Evolutionary conservation across 306 rosid genomes (phyloP).

Genomic region (Dalbergia cochinchinensis): DNA sequence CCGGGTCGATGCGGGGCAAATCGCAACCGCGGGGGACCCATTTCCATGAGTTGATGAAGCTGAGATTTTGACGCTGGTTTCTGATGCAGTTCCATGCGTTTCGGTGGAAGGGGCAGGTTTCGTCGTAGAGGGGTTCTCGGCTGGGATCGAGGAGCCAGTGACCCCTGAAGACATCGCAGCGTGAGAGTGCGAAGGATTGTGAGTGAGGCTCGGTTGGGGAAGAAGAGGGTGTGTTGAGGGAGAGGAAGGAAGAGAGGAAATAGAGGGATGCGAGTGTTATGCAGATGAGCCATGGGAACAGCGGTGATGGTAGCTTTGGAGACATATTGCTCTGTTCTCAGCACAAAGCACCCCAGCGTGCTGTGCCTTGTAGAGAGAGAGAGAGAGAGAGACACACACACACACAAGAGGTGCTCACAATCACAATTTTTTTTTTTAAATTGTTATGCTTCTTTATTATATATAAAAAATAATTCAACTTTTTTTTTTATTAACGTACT

Average conservation of each 20-base stretch:
- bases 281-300: constrained; percentile 71
- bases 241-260: constrained; percentile 60
- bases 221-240: constrained; percentile 45
- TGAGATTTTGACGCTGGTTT: constrained; percentile 76
- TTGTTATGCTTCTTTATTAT: too few species aligned
- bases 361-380: background rate
- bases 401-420: too few species aligned
- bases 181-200: constrained; percentile 31
- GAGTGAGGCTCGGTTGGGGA: constrained; percentile 26
- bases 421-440: too few species aligned
- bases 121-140: constrained; percentile 72
- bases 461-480: too few species aligned
- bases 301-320: constrained; percentile 63
- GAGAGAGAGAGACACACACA: background rate
- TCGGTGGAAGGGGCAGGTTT: constrained; percentile 84
- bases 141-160: constrained; percentile 71
- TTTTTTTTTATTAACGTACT: too few species aligned
- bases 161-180: constrained; percentile 69
- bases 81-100: constrained; percentile 92
- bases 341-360: background rate
- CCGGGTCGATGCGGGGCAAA: constrained; percentile 72
- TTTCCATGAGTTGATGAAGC: constrained; percentile 76
- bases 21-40: constrained; percentile 75
- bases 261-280: constrained; percentile 57
- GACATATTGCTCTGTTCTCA: constrained; percentile 51